These are phyloP conservation scores for Wallacemonas collosoma DNA, from an alignment of 208 protist species.

Conservation along the genomic window DNA sequence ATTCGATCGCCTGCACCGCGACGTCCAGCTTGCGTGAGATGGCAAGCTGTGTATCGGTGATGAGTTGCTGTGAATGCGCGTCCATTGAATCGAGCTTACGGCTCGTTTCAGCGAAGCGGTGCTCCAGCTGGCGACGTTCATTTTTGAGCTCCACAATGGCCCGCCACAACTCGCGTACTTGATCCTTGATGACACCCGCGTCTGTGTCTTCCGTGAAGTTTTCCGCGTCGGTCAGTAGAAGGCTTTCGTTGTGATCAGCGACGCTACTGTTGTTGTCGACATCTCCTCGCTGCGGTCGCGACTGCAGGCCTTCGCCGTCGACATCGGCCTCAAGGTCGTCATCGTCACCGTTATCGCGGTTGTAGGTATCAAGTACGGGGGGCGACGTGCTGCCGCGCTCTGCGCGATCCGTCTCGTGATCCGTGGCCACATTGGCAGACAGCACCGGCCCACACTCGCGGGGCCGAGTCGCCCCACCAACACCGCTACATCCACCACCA, in stretches of 20 bases:
- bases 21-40: not conserved
- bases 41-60: not conserved
- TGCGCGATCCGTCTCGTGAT: constrained; percentile 7
- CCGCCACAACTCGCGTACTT: constrained; percentile 42
- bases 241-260: constrained; percentile 24
- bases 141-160: constrained; percentile 40
- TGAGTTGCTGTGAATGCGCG: constrained; percentile 1
- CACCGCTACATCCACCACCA: not conserved
- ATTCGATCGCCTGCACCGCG: constrained; percentile 12
- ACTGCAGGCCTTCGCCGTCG: constrained; percentile 18
- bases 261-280: constrained; percentile 48
- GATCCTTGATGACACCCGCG: not conserved
- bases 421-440: not conserved
- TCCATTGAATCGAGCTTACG: constrained; percentile 24
- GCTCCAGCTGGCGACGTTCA: constrained; percentile 32
- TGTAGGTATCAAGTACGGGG: not conserved
- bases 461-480: not conserved
- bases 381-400: constrained; percentile 10
- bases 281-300: not conserved
- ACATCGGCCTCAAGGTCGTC: constrained; percentile 31
- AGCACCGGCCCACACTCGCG: not conserved
- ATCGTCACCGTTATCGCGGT: constrained; percentile 16
- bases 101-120: constrained; percentile 30
- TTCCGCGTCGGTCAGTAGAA: constrained; percentile 12
- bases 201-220: constrained; percentile 13